phyloP scores from a whole-genome alignment of 1,284 basidiomycete genomes.

The Ustilago cynodontis region DNA sequence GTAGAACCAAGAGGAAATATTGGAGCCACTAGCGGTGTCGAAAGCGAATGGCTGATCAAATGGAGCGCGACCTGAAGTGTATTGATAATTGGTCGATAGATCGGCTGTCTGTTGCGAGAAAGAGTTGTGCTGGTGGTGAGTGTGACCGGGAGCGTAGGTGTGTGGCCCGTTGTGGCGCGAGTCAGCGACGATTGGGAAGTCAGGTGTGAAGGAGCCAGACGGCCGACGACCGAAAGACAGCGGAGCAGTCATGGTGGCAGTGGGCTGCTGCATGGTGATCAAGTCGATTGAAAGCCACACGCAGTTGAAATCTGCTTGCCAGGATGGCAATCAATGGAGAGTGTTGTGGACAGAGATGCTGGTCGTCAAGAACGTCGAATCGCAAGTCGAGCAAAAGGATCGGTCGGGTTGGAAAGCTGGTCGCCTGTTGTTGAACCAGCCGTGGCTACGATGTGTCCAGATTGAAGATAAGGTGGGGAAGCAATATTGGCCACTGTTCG shows the following conservation, averaged over 20 bases:
- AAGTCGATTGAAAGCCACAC: background rate
- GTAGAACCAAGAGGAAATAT: conserved; percentile 36
- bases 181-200: conserved; percentile 26
- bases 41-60: conserved; percentile 25
- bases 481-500: no score
- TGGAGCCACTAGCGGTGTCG: conserved; percentile 15
- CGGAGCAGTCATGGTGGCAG: conserved; percentile 24
- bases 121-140: conserved; percentile 9
- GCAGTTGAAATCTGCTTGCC: background rate
- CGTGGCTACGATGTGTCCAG: no score
- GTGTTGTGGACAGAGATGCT: background rate
- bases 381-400: background rate
- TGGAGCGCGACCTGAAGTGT: conserved; percentile 20
- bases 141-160: conserved; percentile 11
- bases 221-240: conserved; percentile 27
- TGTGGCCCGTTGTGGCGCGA: conserved; percentile 19
- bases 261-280: conserved; percentile 28
- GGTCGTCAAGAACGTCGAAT: background rate
- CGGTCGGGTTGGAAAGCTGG: no score
- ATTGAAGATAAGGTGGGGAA: no score
- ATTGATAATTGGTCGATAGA: conserved; percentile 24
- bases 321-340: background rate
- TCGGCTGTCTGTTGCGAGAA: conserved; percentile 18
- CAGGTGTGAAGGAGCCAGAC: conserved; percentile 10
- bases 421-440: no score